phyloP scores from a whole-genome alignment of 768 basidiomycete genomes.

The Cubamyces sp. region DNA sequence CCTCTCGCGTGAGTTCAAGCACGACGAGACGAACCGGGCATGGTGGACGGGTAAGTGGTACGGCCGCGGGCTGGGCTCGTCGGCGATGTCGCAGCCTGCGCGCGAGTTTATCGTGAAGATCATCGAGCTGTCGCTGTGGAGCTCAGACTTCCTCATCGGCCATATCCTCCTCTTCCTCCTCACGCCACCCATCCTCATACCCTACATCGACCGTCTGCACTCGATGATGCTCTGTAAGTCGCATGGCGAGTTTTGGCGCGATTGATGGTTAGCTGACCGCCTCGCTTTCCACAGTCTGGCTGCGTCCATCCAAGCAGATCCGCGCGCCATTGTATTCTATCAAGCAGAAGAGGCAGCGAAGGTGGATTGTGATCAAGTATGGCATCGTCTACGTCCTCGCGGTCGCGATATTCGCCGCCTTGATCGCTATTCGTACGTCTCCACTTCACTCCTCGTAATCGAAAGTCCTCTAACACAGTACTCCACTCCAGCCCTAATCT shows the following conservation, averaged over 20 bases:
- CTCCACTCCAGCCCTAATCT: slow-evolving; percentile 29
- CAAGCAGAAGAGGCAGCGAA: slow-evolving; percentile 87
- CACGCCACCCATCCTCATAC: slow-evolving; percentile 85
- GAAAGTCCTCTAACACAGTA: slow-evolving; percentile 2
- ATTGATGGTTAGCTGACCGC: slow-evolving; percentile 26
- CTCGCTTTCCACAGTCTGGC: slow-evolving; percentile 69
- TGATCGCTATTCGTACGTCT: slow-evolving; percentile 78
- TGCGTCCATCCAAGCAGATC: slow-evolving; percentile 92
- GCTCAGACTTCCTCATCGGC: slow-evolving; percentile 88
- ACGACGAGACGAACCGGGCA: slow-evolving; percentile 96
- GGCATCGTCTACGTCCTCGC: slow-evolving; percentile 74
- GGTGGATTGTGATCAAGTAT: slow-evolving; percentile 90
- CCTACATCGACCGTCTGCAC: slow-evolving; percentile 91
- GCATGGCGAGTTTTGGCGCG: background rate
- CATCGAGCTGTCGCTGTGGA: slow-evolving; percentile 94
- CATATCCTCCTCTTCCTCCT: slow-evolving; percentile 90
- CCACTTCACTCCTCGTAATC: background rate
- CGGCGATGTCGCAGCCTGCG: slow-evolving; percentile 96
- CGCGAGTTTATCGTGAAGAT: slow-evolving; percentile 98
- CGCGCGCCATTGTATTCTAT: slow-evolving; percentile 89
- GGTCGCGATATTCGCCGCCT: slow-evolving; percentile 70
- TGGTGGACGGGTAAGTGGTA: slow-evolving; percentile 99
- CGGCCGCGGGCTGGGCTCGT: slow-evolving; percentile 86
- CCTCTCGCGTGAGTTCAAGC: slow-evolving; percentile 97
- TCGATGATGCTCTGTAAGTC: slow-evolving; percentile 89